phyloP scores from a whole-genome alignment of 495 filamentous ascomycete genomes.

The Pyronema omphalodes region DNA sequence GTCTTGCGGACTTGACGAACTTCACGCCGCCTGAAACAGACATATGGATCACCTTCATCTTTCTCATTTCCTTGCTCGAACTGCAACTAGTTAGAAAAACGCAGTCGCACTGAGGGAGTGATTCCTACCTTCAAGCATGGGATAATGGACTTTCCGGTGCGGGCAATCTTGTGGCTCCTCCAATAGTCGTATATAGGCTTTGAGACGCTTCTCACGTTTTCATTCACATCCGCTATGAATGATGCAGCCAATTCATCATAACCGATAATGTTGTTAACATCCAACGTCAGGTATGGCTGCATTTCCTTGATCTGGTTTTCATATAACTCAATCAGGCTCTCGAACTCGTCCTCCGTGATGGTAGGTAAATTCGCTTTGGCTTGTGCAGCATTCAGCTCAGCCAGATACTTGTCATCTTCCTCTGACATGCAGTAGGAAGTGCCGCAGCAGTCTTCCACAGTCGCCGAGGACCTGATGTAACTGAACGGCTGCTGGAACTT shows the following conservation, averaged over 20 bases:
- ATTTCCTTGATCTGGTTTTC: conserved; percentile 65
- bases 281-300: conserved; percentile 75
- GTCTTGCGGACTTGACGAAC: conserved; percentile 90
- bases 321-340: conserved; percentile 85
- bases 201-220: conserved; percentile 49
- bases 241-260: conserved; percentile 64
- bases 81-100: conserved; percentile 25
- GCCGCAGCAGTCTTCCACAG: conserved; percentile 77
- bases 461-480: conserved; percentile 95
- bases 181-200: conserved; percentile 84
- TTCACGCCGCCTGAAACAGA: conserved; percentile 93
- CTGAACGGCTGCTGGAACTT: conserved; percentile 65
- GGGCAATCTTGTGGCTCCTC: conserved; percentile 48
- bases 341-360: conserved; percentile 79
- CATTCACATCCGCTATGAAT: conserved; percentile 53
- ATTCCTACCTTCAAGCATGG: conserved; percentile 48
- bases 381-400: conserved; percentile 46
- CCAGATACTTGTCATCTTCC: conserved; percentile 73
- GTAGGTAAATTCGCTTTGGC: conserved; percentile 43
- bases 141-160: conserved; percentile 50
- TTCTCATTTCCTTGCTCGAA: conserved; percentile 83
- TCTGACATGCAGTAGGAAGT: conserved; percentile 82
- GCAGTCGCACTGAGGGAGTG: not conserved
- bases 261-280: conserved; percentile 57
- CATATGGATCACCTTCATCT: conserved; percentile 90